Base-by-base conservation (phyloP, 805 yeast species). In the Candida patagonica region DNA sequence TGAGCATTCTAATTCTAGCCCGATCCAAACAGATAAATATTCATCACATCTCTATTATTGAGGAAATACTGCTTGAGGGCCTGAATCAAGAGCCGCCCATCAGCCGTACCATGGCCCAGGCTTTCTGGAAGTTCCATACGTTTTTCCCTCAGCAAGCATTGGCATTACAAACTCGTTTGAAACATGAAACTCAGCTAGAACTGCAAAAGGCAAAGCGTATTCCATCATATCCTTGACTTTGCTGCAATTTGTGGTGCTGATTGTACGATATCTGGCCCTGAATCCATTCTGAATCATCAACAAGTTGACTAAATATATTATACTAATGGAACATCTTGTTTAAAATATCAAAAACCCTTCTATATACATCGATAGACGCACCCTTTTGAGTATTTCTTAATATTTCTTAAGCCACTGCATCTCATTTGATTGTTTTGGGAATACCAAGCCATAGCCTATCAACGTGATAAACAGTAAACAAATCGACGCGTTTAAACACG, bases 131-230 rank as follows among this genome's bases (percentile, higher is more conserved):
- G 20, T 26, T 17, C n/a, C 5, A 21, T 10, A 19, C 26, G 3
- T 27, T 20, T 23, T 27, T 27, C 26, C 26, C 40, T 12, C 21
- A 22, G n/a, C 40, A 27, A 17, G 40, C 40, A 8, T 12, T n/a
- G 7, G n/a, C 15, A 12, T 13, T 33, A 13, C 7, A 10, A 7
- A 9, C 27, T 13, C 27, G 24, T 13, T 20, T 33, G 27, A 8
- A 29, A 3, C 10, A 12, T 9, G 31, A 29, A n/a, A 20, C 17
- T 29, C 31, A 29, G 17, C 13, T 15, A 15, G 31, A 29, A n/a
- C 31, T 29, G 31, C 5, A 10, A 12, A 29, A 29, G 6, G 17
- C 31, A 12, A 17, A 20, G 8, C 13, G 31, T 20, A 29, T 29
- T 29, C 31, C 31, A 8, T 4, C 31, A 4, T 20, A 12, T 29